Percentiles rank a stretch among this genome's conserved stretches.
phyloP scores from a whole-genome alignment of 495 filamentous ascomycete genomes.

The Hypoxylon fragiforme region DNA sequence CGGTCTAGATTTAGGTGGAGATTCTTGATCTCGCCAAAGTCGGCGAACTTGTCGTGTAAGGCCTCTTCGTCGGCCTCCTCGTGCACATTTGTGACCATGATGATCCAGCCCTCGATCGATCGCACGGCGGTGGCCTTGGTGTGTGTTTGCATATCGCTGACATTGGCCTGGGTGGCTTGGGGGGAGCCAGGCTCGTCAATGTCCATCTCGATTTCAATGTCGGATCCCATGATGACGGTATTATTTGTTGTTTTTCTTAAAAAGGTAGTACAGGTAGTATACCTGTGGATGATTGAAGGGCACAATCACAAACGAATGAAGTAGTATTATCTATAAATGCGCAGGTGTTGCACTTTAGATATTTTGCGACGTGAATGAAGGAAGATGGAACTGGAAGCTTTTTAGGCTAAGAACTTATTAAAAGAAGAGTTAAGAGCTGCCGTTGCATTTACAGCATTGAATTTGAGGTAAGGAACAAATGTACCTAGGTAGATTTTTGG shows the following conservation, averaged over 20 bases:
- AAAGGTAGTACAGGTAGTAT: background rate
- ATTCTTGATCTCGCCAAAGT: conserved; percentile 98
- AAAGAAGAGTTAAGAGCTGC: too few relatives aligned
- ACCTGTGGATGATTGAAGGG: too few relatives aligned
- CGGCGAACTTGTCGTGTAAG: conserved; percentile 89
- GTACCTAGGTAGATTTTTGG: too few relatives aligned
- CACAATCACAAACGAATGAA: too few relatives aligned
- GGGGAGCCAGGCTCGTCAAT: conserved; percentile 61
- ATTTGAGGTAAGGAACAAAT: too few relatives aligned
- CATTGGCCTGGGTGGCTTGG: conserved; percentile 51
- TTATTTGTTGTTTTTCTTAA: background rate
- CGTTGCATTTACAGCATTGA: too few relatives aligned
- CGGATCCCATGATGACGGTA: conserved; percentile 57
- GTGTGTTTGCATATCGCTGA: conserved; percentile 70
- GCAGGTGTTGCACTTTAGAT: too few relatives aligned
- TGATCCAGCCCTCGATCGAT: conserved; percentile 98
- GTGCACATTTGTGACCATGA: conserved; percentile 95
- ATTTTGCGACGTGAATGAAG: too few relatives aligned
- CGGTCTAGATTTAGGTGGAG: conserved; percentile 93
- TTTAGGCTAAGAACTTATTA: too few relatives aligned
- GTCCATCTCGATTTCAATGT: conserved; percentile 79
- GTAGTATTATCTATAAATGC: too few relatives aligned
- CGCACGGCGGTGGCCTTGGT: conserved; percentile 87
- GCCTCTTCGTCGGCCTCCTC: conserved; percentile 98
- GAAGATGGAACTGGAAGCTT: too few relatives aligned